Evolutionary conservation across 345 rosid genomes (phyloP), one percentile per base, ranked within the genome.

Genomic region (Lenwebbia sp.): DNA sequence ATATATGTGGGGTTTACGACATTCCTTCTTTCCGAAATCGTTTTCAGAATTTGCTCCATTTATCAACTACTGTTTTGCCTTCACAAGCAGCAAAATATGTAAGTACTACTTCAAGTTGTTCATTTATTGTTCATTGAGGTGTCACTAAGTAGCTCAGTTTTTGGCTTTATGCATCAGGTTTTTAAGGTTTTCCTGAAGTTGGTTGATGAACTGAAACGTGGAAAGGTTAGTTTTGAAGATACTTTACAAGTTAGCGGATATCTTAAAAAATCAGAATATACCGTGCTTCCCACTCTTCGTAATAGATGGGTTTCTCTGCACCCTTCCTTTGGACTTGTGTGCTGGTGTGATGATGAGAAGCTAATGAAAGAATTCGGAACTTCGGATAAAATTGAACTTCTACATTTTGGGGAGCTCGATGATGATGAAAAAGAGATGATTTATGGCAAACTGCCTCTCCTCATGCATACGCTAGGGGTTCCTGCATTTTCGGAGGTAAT

Each of bases 221-320:
- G 93, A 55, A 82, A 85, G 40, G 89, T 93, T 54, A 91, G 89
- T 84, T 87, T 91, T 50, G 95, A 90, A 50, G 96, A 96, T 90
- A 88, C 92, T 56, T 74, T 49, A 88, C 88, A 81, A 86, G 87
- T 96, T 75, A 95, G 91, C 87, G 94, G 93, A 83, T 88, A 88
- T 89, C 95, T 97, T 88, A 81, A 47, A 84, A 90, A 92, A 89
- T 81, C 87, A 84, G 97, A 96, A 52, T 93, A 87, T 87, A 89
- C 92, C 6, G 92, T 95, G 87, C 96, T 97, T 88, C 99, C 98
- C 85, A 93, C 99, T 55, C 84, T 85, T 60, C 88, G 85, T 74
- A 94, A 95, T 87, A 94, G 92, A 88, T 97, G 98, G 99, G 98
- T 95, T 83, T 96, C 99, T 40, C 86, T 96, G 83, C 98, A 97